Evolutionary conservation across 495 filamentous ascomycete species (phyloP).

Genomic region (Podospora sp.): DNA sequence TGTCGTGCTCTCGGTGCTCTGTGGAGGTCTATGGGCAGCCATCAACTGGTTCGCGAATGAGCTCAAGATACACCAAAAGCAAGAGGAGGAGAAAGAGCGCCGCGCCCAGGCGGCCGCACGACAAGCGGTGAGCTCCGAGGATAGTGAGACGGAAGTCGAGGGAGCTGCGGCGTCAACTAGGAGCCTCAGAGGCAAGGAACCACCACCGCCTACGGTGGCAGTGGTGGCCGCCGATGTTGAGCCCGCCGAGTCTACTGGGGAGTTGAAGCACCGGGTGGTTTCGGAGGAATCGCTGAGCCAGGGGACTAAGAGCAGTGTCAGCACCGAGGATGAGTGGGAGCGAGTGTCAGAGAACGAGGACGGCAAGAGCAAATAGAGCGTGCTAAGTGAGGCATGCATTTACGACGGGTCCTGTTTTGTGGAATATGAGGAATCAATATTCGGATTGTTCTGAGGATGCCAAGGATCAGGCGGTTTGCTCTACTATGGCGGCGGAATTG

Average conservation of each 20-base stretch:
- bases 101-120: slow-evolving; percentile 36
- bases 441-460: too few species aligned
- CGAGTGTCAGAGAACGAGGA: slow-evolving; percentile 61
- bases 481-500: too few species aligned
- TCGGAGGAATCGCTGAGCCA: slow-evolving; percentile 29
- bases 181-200: slow-evolving; percentile 26
- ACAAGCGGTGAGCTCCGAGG: slow-evolving; percentile 32
- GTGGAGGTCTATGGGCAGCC: slow-evolving; percentile 80
- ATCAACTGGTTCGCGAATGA: slow-evolving; percentile 97
- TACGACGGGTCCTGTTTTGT: neutral
- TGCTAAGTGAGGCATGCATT: neutral
- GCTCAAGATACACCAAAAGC: slow-evolving; percentile 64
- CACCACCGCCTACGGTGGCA: slow-evolving; percentile 28
- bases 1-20: slow-evolving; percentile 72
- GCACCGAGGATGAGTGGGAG: slow-evolving; percentile 64
- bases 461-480: too few species aligned
- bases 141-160: slow-evolving; percentile 58
- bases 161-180: slow-evolving; percentile 35
- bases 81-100: slow-evolving; percentile 63
- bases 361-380: slow-evolving; percentile 50
- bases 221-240: slow-evolving; percentile 44
- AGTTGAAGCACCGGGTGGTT: slow-evolving; percentile 43
- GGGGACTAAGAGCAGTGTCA: slow-evolving; percentile 49
- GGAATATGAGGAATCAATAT: slow-evolving; percentile 5
- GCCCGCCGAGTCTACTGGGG: slow-evolving; percentile 38